A percentile compares a stretch with the other conserved stretches of the same genome.
Conservation (phyloP, 1,284 basidiomycete species). For the Stereum hirsutum region DNA sequence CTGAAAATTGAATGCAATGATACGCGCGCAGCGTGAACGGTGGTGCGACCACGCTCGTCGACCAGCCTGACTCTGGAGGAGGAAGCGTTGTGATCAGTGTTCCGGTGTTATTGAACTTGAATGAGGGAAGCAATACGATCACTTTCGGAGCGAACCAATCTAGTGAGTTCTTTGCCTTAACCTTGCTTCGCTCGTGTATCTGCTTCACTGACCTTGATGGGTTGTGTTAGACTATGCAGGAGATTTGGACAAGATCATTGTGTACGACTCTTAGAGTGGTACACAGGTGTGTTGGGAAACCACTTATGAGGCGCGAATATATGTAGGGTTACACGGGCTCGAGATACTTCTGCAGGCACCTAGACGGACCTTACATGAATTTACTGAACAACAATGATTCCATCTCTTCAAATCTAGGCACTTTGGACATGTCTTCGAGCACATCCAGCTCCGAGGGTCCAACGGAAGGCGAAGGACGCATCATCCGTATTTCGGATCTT, state of each 20-base stretch:
- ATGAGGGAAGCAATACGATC: constrained; percentile 42
- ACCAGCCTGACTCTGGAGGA: constrained; percentile 50
- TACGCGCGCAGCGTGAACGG: constrained; percentile 40
- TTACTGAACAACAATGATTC: too few species aligned
- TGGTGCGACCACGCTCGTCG: constrained; percentile 37
- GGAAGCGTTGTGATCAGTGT: constrained; percentile 43
- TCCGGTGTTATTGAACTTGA: constrained; percentile 42
- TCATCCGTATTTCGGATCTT: too few species aligned
- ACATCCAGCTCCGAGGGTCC: too few species aligned
- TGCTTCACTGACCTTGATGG: background rate
- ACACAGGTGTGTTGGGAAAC: too few species aligned
- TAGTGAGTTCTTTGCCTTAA: constrained; percentile 25
- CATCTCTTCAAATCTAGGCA: too few species aligned
- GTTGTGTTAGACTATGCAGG: constrained; percentile 38
- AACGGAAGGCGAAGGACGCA: too few species aligned
- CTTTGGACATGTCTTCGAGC: too few species aligned
- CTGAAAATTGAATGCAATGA: too few species aligned
- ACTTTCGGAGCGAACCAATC: constrained; percentile 40
- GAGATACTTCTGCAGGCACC: too few species aligned
- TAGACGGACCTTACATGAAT: too few species aligned
- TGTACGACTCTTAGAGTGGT: constrained; percentile 30
- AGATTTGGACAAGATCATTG: constrained; percentile 55
- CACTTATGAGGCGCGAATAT: too few species aligned
- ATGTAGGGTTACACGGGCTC: too few species aligned
- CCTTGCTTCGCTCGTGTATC: constrained; percentile 1